A percentile compares a stretch with the other conserved stretches of the same genome.
These are phyloP conservation scores for Neonectria coccinea DNA, from an alignment of 2,329 filamentous ascomycete genomes.

Conservation along the genomic window DNA sequence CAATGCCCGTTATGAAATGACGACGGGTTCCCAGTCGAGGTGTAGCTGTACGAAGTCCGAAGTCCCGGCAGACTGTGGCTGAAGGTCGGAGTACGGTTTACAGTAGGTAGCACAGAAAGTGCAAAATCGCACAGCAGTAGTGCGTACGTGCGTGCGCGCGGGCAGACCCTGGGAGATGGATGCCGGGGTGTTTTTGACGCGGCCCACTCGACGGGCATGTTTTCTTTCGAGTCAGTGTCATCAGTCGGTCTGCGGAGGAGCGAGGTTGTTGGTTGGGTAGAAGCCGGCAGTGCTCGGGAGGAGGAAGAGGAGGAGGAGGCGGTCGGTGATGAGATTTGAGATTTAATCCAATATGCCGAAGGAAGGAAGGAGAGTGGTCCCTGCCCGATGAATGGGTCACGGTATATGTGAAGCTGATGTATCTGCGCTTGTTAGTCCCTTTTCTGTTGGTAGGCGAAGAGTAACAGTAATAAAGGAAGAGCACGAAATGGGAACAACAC, in stretches of 20 bases:
- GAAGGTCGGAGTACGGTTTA: neutral
- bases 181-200: slow-evolving; percentile 3
- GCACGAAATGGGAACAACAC: neutral
- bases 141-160: neutral
- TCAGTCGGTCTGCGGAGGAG: neutral
- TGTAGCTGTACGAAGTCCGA: neutral
- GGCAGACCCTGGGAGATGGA: neutral
- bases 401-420: neutral
- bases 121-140: neutral
- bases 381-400: neutral
- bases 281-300: neutral
- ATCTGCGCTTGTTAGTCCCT: neutral
- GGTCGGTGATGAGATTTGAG: neutral
- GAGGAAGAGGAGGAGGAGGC: neutral
- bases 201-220: slow-evolving; percentile 9
- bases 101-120: neutral
- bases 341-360: neutral
- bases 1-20: neutral
- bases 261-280: neutral
- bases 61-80: neutral
- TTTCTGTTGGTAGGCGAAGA: neutral
- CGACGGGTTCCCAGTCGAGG: neutral
- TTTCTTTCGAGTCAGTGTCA: neutral
- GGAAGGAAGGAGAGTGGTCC: neutral
- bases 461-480: no score